Evolutionary conservation across 768 basidiomycete species (phyloP).

Genomic region (Phanerochaete sordida): DNA sequence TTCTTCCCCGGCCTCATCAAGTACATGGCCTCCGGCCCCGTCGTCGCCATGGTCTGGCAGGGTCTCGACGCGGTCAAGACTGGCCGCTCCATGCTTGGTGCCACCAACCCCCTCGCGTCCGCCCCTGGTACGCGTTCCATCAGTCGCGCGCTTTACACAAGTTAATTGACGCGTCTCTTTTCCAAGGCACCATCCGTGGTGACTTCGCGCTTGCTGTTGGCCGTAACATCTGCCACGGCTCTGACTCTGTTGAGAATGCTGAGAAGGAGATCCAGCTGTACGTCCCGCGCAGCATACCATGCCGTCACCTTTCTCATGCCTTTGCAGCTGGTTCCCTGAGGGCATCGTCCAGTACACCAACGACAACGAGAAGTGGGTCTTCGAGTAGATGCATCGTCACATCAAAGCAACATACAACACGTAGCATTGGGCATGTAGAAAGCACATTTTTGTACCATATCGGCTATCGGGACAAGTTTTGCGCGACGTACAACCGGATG

Average conservation of each 20-base stretch:
- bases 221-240: conserved; percentile 92
- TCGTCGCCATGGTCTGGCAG: conserved; percentile 95
- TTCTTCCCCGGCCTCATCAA: conserved; percentile 97
- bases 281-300: conserved; percentile 25
- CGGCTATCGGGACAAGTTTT: conserved; percentile 8
- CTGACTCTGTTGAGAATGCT: conserved; percentile 83
- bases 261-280: conserved; percentile 95
- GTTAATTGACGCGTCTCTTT: background rate
- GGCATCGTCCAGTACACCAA: conserved; percentile 69
- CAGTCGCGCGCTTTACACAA: background rate
- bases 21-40: conserved; percentile 96
- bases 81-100: conserved; percentile 92
- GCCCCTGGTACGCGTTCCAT: conserved; percentile 58
- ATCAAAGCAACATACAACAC: conserved; percentile 4
- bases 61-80: conserved; percentile 94
- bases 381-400: conserved; percentile 51
- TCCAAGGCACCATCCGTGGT: conserved; percentile 89
- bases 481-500: background rate
- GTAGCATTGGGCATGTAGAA: conserved; percentile 5
- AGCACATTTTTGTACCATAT: conserved; percentile 10
- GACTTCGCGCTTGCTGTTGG: conserved; percentile 94
- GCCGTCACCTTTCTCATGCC: background rate
- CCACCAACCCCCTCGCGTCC: conserved; percentile 94
- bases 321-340: conserved; percentile 86
- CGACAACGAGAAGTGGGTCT: conserved; percentile 69